A percentile compares a stretch with the other conserved stretches of the same genome.
Conservation (phyloP, 768 basidiomycete genomes). For the Porphyrellus cyaneotinctus region DNA sequence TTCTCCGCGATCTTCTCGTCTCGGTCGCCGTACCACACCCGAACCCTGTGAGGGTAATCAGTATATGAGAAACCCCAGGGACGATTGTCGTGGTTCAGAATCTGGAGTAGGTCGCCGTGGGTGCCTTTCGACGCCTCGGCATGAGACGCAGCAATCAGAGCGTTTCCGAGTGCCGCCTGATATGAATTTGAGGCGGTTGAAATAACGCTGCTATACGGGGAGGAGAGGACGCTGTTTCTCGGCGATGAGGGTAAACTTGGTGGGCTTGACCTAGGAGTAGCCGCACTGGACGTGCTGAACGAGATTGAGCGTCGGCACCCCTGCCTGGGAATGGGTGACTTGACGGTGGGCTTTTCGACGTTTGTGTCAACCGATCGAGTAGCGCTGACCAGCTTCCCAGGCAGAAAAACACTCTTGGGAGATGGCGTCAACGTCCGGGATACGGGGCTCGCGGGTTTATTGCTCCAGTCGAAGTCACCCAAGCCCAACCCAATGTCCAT, state of each 20-base stretch:
- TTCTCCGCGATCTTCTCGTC: constrained; percentile 94
- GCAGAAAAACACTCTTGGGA: constrained; percentile 13
- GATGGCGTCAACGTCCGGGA: constrained; percentile 18
- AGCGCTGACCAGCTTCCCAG: constrained; percentile 11
- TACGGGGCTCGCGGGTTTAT: constrained; percentile 15
- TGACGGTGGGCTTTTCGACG: constrained; percentile 36
- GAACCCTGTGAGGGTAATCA: constrained; percentile 69
- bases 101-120: constrained; percentile 86
- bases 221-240: constrained; percentile 40
- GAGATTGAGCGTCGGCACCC: constrained; percentile 72
- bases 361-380: constrained; percentile 24
- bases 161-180: constrained; percentile 79
- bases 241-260: constrained; percentile 52
- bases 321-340: constrained; percentile 40
- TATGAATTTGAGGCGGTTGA: constrained; percentile 28
- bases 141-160: constrained; percentile 90
- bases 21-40: constrained; percentile 89
- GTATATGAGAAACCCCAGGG: constrained; percentile 90
- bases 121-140: constrained; percentile 91
- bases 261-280: constrained; percentile 36
- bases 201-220: constrained; percentile 20
- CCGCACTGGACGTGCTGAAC: constrained; percentile 39
- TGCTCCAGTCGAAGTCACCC: constrained; percentile 52
- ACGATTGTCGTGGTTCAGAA: constrained; percentile 84
- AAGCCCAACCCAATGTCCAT: constrained; percentile 57